Conservation (phyloP, 148 eudicot species). For the Dysphania ambrosioides region DNA sequence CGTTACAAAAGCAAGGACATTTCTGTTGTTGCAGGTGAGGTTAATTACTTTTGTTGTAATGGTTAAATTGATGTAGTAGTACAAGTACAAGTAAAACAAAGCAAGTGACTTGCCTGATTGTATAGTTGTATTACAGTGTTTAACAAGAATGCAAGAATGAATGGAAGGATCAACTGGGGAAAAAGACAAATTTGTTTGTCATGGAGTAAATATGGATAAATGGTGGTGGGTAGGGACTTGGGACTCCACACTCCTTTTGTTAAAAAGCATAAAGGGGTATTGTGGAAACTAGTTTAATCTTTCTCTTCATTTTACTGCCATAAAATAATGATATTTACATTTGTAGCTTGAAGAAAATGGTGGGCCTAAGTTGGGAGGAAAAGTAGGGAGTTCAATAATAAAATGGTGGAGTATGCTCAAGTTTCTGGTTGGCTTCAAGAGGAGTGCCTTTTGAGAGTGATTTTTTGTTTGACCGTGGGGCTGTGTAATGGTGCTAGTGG, state of each 20-base stretch:
- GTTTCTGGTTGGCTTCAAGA: too few species aligned
- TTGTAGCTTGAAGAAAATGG: conserved; percentile 27
- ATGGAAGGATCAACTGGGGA: too few species aligned
- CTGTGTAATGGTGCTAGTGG: conserved; percentile 29
- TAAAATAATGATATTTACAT: conserved; percentile 6
- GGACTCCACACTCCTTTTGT: conserved; percentile 11
- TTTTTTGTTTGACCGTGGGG: conserved; percentile 38
- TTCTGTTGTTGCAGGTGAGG: conserved; percentile 70
- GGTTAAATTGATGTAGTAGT: too few species aligned
- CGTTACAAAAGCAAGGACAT: conserved; percentile 65
- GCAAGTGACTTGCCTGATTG: too few species aligned
- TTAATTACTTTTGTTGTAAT: too few species aligned
- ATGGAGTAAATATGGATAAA: conserved; percentile 23
- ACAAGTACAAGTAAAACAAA: too few species aligned
- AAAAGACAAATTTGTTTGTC: conserved; percentile 23
- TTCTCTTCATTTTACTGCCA: conserved; percentile 9
- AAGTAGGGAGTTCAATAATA: conserved; percentile 13
- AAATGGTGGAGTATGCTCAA: conserved; percentile 26
- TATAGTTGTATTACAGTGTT: too few species aligned
- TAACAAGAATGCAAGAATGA: too few species aligned
- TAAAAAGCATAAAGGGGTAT: conserved; percentile 25
- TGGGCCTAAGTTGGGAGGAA: conserved; percentile 19
- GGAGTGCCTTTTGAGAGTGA: conserved; percentile 26
- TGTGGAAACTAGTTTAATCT: conserved; percentile 33
- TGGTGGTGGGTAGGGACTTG: conserved; percentile 18